Evolutionary conservation across 495 filamentous ascomycete species (phyloP).

Genomic region (Xylaria sp.): DNA sequence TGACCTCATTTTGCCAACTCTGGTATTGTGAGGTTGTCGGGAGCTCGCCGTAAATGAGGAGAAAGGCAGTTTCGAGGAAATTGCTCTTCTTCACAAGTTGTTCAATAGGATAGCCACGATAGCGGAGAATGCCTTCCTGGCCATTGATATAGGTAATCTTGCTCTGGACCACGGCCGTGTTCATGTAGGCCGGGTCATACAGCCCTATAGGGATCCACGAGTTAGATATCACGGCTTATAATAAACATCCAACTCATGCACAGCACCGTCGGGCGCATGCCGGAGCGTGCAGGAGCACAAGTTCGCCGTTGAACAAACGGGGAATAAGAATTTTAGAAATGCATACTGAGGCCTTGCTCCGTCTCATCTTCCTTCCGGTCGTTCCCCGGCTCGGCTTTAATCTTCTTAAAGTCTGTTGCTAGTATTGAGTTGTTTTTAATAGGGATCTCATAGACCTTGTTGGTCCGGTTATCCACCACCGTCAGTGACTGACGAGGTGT

Average conservation of each 20-base stretch:
- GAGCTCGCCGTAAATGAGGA: conserved; percentile 53
- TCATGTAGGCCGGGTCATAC: conserved; percentile 61
- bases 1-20: conserved; percentile 46
- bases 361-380: conserved; percentile 36
- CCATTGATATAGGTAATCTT: conserved; percentile 61
- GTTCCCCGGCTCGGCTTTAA: conserved; percentile 41
- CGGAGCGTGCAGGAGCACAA: not conserved
- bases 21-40: conserved; percentile 44
- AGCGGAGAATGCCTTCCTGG: conserved; percentile 46
- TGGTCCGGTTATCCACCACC: conserved; percentile 59
- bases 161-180: conserved; percentile 59
- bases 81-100: conserved; percentile 48
- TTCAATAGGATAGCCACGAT: conserved; percentile 51
- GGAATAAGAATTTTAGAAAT: not conserved
- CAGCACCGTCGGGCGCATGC: not conserved
- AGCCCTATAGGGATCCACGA: conserved; percentile 35
- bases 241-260: not conserved
- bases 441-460: conserved; percentile 57
- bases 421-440: conserved; percentile 57
- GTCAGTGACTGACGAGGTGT: conserved; percentile 40
- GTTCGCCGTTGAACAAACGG: not conserved
- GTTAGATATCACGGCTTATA: conserved; percentile 3
- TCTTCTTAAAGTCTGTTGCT: conserved; percentile 57
- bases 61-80: conserved; percentile 50
- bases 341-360: conserved; percentile 44